Evolutionary conservation across 768 basidiomycete genomes (phyloP).

Genomic region (Lactarius vividus): DNA sequence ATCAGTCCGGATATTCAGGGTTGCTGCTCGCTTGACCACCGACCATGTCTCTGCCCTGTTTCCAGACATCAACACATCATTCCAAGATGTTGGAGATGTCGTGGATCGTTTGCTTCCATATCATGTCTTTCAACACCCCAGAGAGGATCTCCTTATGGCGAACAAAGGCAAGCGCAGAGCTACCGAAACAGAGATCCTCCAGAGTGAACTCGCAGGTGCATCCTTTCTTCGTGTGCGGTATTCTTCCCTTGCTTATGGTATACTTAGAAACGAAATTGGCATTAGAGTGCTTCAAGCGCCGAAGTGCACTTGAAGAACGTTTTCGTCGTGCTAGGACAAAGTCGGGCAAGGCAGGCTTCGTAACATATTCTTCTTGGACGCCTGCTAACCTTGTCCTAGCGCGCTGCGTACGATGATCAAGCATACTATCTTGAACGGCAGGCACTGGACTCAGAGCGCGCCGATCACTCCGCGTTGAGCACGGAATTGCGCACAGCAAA

Average conservation of each 20-base stretch:
- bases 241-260: neutral
- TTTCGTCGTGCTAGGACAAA: constrained; percentile 54
- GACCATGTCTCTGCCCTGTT: constrained; percentile 62
- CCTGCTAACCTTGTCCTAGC: constrained; percentile 41
- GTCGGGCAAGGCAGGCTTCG: constrained; percentile 51
- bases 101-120: constrained; percentile 75
- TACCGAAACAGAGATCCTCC: constrained; percentile 39
- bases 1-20: constrained; percentile 36
- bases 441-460: constrained; percentile 62
- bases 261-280: constrained; percentile 66
- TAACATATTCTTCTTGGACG: neutral
- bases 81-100: constrained; percentile 57
- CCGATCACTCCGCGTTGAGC: constrained; percentile 54
- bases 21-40: constrained; percentile 51
- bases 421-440: constrained; percentile 61
- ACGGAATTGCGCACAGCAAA: constrained; percentile 61
- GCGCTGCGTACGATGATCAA: constrained; percentile 58
- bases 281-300: constrained; percentile 60
- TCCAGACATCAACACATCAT: constrained; percentile 71
- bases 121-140: constrained; percentile 75
- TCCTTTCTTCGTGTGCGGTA: constrained; percentile 3
- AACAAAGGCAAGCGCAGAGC: constrained; percentile 67
- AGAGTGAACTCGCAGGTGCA: constrained; percentile 54
- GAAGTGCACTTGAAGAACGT: constrained; percentile 52
- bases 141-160: constrained; percentile 51